Conservation (phyloP, 2,329 filamentous ascomycete species). For the Didymella pinodella region DNA sequence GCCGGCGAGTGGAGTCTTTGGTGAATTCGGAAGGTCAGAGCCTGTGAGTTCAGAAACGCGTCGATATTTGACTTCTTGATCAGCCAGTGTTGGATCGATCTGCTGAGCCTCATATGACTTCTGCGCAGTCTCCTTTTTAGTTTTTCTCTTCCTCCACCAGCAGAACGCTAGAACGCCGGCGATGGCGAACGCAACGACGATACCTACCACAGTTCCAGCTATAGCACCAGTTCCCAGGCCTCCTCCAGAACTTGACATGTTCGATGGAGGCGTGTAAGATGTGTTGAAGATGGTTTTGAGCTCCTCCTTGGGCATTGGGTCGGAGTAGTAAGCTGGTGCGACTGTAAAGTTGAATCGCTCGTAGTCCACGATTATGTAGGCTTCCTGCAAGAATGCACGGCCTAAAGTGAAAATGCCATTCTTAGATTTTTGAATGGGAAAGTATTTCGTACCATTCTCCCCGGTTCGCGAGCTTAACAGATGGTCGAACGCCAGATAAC, state of each 20-base stretch:
- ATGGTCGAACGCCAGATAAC: constrained; percentile 42
- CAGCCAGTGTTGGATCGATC: constrained; percentile 41
- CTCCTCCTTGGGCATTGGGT: constrained; percentile 30
- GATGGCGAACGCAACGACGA: constrained; percentile 37
- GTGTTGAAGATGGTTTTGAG: constrained; percentile 38
- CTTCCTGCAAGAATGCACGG: constrained; percentile 49
- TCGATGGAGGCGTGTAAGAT: constrained; percentile 18
- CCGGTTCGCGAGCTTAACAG: constrained; percentile 22
- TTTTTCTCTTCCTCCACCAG: constrained; percentile 37
- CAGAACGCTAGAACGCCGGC: constrained; percentile 38
- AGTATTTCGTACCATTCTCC: constrained; percentile 33
- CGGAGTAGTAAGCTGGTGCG: constrained; percentile 34
- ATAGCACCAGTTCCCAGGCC: constrained; percentile 41
- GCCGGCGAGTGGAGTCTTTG: constrained; percentile 33
- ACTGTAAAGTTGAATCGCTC: constrained; percentile 47
- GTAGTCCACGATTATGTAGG: constrained; percentile 51
- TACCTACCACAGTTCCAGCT: constrained; percentile 46
- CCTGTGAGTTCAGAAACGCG: constrained; percentile 47
- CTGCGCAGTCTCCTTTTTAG: constrained; percentile 14
- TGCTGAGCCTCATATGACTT: constrained; percentile 27
- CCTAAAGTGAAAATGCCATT: constrained; percentile 41
- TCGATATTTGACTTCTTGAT: constrained; percentile 41
- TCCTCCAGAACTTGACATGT: constrained; percentile 1
- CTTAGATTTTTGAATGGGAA: constrained; percentile 42
- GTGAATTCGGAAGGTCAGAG: constrained; percentile 39